Evolutionary conservation across 2,329 filamentous ascomycete species (phyloP).

Genomic region (Botrytis deweyae): DNA sequence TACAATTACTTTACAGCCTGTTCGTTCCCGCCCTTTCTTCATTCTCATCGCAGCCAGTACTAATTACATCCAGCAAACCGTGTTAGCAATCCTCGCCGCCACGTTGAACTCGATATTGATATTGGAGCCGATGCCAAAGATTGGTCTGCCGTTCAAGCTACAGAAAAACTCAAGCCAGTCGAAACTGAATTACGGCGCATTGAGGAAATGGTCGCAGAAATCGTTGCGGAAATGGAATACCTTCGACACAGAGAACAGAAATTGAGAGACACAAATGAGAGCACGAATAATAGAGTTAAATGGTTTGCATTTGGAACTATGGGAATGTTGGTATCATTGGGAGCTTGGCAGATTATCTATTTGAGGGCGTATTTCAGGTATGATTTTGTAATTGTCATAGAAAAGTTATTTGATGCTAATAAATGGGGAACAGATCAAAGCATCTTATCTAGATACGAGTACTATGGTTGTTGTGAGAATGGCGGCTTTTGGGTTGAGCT

Average conservation of each 20-base stretch:
- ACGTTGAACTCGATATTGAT: conserved; percentile 51
- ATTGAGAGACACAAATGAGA: conserved; percentile 97
- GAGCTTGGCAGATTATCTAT: conserved; percentile 97
- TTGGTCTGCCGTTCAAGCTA: conserved; percentile 94
- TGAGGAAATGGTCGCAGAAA: conserved; percentile 84
- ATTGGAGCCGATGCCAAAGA: conserved; percentile 69
- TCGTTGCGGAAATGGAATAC: conserved; percentile 96
- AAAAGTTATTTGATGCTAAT: conserved; percentile 26
- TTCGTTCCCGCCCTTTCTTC: conserved; percentile 48
- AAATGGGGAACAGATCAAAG: conserved; percentile 54
- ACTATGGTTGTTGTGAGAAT: conserved; percentile 13
- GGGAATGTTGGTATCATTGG: conserved; percentile 82
- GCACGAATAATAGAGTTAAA: conserved; percentile 97
- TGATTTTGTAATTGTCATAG: conserved; percentile 31
- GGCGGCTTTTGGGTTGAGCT: conserved; percentile 20
- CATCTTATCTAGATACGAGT: conserved; percentile 58
- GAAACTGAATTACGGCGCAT: conserved; percentile 92
- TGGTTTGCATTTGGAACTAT: conserved; percentile 97
- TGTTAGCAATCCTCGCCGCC: conserved; percentile 52
- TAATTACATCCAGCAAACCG: conserved; percentile 15
- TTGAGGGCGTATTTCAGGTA: conserved; percentile 93
- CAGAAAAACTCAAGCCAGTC: conserved; percentile 95
- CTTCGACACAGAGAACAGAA: conserved; percentile 87
- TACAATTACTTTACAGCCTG: conserved; percentile 74
- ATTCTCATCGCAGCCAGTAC: conserved; percentile 1